Base-by-base conservation (phyloP, 2,329 filamentous ascomycete species). In the Monascus ruber region DNA sequence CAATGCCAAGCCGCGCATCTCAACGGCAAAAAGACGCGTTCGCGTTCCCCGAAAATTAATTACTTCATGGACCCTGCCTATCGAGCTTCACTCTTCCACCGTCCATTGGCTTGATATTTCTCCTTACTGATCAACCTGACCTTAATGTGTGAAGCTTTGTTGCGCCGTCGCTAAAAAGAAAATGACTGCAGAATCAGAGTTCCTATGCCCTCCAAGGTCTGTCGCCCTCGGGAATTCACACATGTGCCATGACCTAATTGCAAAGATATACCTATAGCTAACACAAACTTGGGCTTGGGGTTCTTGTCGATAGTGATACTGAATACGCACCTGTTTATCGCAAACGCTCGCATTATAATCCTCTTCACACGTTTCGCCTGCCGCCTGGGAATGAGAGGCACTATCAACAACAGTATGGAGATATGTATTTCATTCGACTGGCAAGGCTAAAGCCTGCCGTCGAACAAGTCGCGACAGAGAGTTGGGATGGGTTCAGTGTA, bases 341-440 rank as follows among this genome's bases (percentile, higher is more conserved):
- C 40, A 67, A 62, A 35, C 49, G 69, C 17, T 79, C 76, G 3
- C 52, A 64, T 40, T 96, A 95, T 69, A 81, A 77, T 41, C 79
- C 89, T 0, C 72, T 93, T 26, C 67, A 78, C 39, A 83, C 80
- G 5, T 96, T 87, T 62, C 68, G 69, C 36, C 76, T 96, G 6
- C 74, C 83, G 24, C 81, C 70, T 46, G 74, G 74, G 25, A 62
- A 70, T 33, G 64, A 70, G 29, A 70, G 72, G 45, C 82, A 87
- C 39, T 98, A 96, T 61, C 73, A 88, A 60, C 91, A 96, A 61
- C 91, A 98, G 65, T 98, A 85, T 74, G 85, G 83, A 46, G 91
- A 98, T 63, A 89, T 96, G 77, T 98, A 98, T 72, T 98, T 95
- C 59, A 62, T 95, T 51, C 83, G 91, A 8, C 74, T 98, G 24